phyloP scores from a whole-genome alignment of 1,139 yeast genomes.

The Entelexis sorbosivorans region DNA sequence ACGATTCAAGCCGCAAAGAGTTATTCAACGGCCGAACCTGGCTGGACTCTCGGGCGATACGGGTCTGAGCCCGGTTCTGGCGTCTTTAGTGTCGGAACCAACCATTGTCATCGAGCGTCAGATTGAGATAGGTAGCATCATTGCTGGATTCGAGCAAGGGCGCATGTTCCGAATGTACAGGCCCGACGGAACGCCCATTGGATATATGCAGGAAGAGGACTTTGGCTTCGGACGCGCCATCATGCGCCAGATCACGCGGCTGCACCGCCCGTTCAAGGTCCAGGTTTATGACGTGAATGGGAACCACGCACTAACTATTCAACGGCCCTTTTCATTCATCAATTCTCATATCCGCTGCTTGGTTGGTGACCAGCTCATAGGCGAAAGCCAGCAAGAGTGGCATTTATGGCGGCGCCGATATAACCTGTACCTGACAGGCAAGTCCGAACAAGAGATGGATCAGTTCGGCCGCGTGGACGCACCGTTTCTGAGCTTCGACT shows the following conservation, averaged over 20 bases:
- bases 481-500: constrained; percentile 74
- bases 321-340: constrained; percentile 73
- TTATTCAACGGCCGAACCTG: constrained; percentile 7
- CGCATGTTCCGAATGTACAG: constrained; percentile 66
- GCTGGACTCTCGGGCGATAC: not conserved
- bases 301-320: constrained; percentile 49
- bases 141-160: constrained; percentile 85
- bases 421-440: constrained; percentile 44
- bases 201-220: constrained; percentile 73
- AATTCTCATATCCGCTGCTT: constrained; percentile 75
- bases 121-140: constrained; percentile 74
- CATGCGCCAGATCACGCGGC: constrained; percentile 66
- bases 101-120: constrained; percentile 78
- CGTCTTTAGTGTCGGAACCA: constrained; percentile 56
- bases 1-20: not conserved
- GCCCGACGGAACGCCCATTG: constrained; percentile 60
- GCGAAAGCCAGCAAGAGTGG: constrained; percentile 88
- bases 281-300: constrained; percentile 68
- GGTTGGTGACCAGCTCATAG: constrained; percentile 36
- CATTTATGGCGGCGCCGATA: constrained; percentile 85
- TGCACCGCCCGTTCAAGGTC: constrained; percentile 79
- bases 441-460: constrained; percentile 36
- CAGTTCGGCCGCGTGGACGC: constrained; percentile 84
- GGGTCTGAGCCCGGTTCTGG: constrained; percentile 26
- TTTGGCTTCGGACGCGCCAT: constrained; percentile 56